Conservation (phyloP, 1,284 basidiomycete species). For the Cryptococcus sp. region DNA sequence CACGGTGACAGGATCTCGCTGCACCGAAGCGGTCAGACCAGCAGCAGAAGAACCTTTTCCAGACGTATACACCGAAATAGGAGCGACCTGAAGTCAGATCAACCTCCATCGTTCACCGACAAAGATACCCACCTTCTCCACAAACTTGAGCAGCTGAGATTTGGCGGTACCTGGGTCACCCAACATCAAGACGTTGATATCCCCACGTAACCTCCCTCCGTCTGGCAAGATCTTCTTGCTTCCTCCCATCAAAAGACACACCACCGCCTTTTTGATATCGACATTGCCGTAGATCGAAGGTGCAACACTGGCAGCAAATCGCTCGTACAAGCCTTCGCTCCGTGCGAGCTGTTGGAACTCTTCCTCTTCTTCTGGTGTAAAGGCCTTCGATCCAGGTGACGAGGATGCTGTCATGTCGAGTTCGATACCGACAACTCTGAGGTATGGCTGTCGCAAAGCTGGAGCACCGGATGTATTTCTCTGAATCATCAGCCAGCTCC, state of each 20-base stretch:
- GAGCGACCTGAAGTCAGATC: slow-evolving; percentile 69
- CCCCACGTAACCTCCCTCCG: slow-evolving; percentile 93
- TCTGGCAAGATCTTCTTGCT: slow-evolving; percentile 98
- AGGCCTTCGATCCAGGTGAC: slow-evolving; percentile 62
- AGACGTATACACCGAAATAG: slow-evolving; percentile 96
- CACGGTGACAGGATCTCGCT: slow-evolving; percentile 85
- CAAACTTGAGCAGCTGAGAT: slow-evolving; percentile 94
- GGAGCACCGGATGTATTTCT: slow-evolving; percentile 63
- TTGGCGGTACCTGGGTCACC: slow-evolving; percentile 99
- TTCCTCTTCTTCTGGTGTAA: slow-evolving; percentile 94
- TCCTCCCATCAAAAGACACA: slow-evolving; percentile 91
- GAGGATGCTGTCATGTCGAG: slow-evolving; percentile 60
- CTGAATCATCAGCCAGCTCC: slow-evolving; percentile 47
- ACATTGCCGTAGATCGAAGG: slow-evolving; percentile 95
- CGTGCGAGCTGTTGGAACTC: slow-evolving; percentile 84
- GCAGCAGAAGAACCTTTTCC: slow-evolving; percentile 97
- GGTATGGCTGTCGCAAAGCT: slow-evolving; percentile 88
- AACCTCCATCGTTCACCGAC: too few relatives aligned
- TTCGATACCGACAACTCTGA: slow-evolving; percentile 89
- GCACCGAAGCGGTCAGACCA: slow-evolving; percentile 95
- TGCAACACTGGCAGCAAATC: slow-evolving; percentile 88
- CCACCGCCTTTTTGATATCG: slow-evolving; percentile 97
- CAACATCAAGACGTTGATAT: slow-evolving; percentile 93
- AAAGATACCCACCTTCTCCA: slow-evolving; percentile 89
- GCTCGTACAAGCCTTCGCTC: slow-evolving; percentile 85